Evolutionary conservation across 352 stramenopile species (phyloP), one percentile per base, ranked within the genome.

Genomic region (Globisporangium viniferum): DNA sequence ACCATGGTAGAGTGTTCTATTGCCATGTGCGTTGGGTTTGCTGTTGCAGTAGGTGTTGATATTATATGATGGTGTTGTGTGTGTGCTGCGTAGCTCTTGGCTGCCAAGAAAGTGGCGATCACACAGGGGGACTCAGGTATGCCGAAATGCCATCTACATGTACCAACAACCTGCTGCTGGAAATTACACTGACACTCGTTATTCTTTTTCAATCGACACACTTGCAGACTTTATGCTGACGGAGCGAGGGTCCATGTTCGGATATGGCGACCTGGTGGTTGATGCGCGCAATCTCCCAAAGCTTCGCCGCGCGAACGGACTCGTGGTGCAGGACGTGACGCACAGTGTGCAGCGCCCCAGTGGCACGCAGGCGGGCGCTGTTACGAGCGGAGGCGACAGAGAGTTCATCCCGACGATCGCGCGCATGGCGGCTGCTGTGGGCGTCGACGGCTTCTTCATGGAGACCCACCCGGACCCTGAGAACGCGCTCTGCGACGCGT

Each of bases 361-460:
- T 60, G 76, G 76, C 14, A 49, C 66, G 1, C 62, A 79, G 18
- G 71, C 76, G 31, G 76, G 73, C 15, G 67, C 66, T 0, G 84
- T 65, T n/a, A 93, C 78, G 7, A 93, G 84, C 39, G 75, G 79
- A 12, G 87, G 88, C 6, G 79, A 94, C 65, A 82, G 77, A n/a
- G 86, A 93, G 61, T 92, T 90, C 67, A 93, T 93, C 68, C 78
- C 89, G 44, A 93, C 88, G 6, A 95, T 97, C 59, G 87, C 89
- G 7, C 81, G 85, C 57, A 89, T 95, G 81, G 88, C 89, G 6
- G 86, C 86, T 2, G 89, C 89, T 8, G 88, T 95, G 10, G 89
- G 90, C 35, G 89, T 95, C n/a, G 80, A 96, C 61, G 90, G 89
- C 3, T 91, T 97, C 64, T 97, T 97, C 76, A 82, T 97, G 59